These are phyloP conservation scores for Pilasporangium apinafurcum DNA, from an alignment of 352 stramenopile species.

Conservation along the genomic window DNA sequence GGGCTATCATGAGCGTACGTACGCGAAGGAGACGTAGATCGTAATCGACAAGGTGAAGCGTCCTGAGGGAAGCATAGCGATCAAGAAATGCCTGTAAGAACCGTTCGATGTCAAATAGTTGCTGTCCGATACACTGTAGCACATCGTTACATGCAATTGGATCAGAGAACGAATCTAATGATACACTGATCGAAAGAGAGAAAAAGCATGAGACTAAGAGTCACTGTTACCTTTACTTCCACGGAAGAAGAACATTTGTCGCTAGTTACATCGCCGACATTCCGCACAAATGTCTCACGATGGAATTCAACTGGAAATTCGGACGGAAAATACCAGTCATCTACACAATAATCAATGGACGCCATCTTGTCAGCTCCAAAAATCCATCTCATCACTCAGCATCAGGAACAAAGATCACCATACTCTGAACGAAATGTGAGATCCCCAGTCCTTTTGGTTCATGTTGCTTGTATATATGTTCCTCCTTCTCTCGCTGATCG, in stretches of 20 bases:
- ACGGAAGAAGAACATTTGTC: background rate
- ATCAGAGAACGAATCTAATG: background rate
- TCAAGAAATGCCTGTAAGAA: slow-evolving; percentile 45
- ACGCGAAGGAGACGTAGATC: slow-evolving; percentile 48
- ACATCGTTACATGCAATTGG: no score
- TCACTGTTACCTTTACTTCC: slow-evolving; percentile 12
- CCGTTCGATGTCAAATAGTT: slow-evolving; percentile 48
- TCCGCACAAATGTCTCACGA: slow-evolving; percentile 1
- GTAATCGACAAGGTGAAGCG: slow-evolving; percentile 53
- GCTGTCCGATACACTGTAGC: slow-evolving; percentile 39
- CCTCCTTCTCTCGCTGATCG: slow-evolving; percentile 3
- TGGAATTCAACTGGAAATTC: slow-evolving; percentile 31
- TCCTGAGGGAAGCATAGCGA: slow-evolving; percentile 27
- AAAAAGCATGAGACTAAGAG: background rate
- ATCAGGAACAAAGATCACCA: background rate
- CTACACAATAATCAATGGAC: slow-evolving; percentile 4
- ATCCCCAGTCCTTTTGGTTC: no score
- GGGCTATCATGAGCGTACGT: no score
- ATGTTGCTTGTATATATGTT: background rate
- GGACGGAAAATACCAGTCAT: slow-evolving; percentile 31
- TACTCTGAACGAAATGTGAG: slow-evolving; percentile 23
- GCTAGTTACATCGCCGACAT: background rate
- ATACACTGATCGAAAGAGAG: background rate
- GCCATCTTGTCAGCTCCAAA: background rate
- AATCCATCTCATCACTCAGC: no score